phyloP scores from a whole-genome alignment of 495 filamentous ascomycete genomes.

The Schizothecium vesticola region DNA sequence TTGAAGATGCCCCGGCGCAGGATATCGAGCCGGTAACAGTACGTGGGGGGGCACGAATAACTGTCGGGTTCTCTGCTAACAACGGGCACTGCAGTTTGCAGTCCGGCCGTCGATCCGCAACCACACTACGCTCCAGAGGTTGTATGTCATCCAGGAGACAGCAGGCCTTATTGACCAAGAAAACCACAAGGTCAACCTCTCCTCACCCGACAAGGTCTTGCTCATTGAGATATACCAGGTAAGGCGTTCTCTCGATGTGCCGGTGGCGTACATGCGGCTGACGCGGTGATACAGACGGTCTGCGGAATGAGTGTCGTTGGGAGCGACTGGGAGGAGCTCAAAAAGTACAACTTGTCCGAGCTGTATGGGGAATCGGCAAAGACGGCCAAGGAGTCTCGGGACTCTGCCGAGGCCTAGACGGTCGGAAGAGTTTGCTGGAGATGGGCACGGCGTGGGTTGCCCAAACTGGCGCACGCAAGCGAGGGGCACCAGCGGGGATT shows the following conservation, averaged over 20 bases:
- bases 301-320: slow-evolving; percentile 47
- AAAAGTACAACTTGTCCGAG: slow-evolving; percentile 44
- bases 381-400: background rate
- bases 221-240: slow-evolving; percentile 88
- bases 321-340: slow-evolving; percentile 45
- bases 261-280: background rate
- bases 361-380: slow-evolving; percentile 26
- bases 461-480: slow-evolving; percentile 4
- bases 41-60: background rate
- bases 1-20: background rate
- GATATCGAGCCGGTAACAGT: background rate
- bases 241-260: slow-evolving; percentile 11
- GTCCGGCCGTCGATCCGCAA: slow-evolving; percentile 81
- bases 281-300: slow-evolving; percentile 29
- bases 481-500: background rate
- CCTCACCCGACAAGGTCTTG: slow-evolving; percentile 74
- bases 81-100: slow-evolving; percentile 58
- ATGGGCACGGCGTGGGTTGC: background rate
- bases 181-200: slow-evolving; percentile 78
- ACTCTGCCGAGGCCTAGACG: background rate
- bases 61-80: background rate
- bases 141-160: slow-evolving; percentile 71
- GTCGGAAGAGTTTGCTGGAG: background rate
- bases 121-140: slow-evolving; percentile 67
- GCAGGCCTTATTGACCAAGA: slow-evolving; percentile 51